Percentiles rank a stretch among this genome's conserved stretches.
These are phyloP conservation scores for Akanthomyces uredinophilus DNA, from an alignment of 2,329 filamentous ascomycete genomes.

Conservation along the genomic window DNA sequence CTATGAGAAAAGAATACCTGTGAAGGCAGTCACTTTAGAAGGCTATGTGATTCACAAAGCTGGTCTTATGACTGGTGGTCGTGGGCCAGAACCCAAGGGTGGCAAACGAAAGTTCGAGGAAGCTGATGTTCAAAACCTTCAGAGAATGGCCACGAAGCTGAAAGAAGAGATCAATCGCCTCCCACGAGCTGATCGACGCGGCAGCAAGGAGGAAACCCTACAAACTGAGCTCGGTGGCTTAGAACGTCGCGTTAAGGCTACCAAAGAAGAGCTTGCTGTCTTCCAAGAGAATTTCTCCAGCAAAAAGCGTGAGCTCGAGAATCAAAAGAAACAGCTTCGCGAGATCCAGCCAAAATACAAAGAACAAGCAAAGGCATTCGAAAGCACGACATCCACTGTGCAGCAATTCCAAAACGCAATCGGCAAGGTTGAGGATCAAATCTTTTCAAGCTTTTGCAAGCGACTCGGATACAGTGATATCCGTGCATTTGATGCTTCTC, in stretches of 20 bases:
- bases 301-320: conserved; percentile 75
- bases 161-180: conserved; percentile 73
- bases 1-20: conserved; percentile 77
- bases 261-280: conserved; percentile 69
- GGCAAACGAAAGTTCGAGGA: conserved; percentile 83
- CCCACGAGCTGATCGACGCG: conserved; percentile 70
- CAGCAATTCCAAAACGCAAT: conserved; percentile 58
- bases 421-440: conserved; percentile 76
- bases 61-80: conserved; percentile 93
- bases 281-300: conserved; percentile 79
- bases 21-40: conserved; percentile 91
- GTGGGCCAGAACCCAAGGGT: conserved; percentile 68
- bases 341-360: conserved; percentile 74
- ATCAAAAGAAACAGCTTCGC: conserved; percentile 65
- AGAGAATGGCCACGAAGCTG: conserved; percentile 68
- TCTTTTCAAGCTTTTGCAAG: conserved; percentile 82
- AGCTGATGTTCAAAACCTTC: conserved; percentile 79
- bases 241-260: conserved; percentile 67
- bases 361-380: conserved; percentile 64
- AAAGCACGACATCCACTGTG: conserved; percentile 47
- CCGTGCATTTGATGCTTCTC: conserved; percentile 87
- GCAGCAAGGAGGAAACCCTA: conserved; percentile 72
- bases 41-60: conserved; percentile 97
- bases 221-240: conserved; percentile 75
- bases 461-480: conserved; percentile 84